These are phyloP conservation scores for Geotrichum restrictum DNA, from an alignment of 1,139 yeast species.

Conservation along the genomic window DNA sequence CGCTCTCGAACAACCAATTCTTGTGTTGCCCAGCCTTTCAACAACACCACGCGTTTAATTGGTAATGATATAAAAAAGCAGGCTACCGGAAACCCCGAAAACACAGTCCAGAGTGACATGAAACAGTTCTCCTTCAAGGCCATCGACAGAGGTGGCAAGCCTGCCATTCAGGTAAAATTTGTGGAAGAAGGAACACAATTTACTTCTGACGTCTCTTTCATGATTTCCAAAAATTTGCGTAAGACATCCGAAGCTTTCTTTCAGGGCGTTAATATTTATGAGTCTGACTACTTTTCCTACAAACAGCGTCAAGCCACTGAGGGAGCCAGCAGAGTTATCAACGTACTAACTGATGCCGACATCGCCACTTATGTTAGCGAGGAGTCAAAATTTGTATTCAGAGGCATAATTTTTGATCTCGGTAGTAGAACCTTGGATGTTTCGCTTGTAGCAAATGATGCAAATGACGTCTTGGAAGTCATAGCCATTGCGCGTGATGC, in stretches of 20 bases:
- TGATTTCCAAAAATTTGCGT: slow-evolving; percentile 93
- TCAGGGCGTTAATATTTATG: slow-evolving; percentile 87
- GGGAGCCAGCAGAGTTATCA: slow-evolving; percentile 94
- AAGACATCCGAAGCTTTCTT: slow-evolving; percentile 92
- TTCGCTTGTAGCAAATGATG: slow-evolving; percentile 90
- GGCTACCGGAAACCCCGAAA: slow-evolving; percentile 94
- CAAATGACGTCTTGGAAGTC: slow-evolving; percentile 98
- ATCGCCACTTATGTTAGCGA: slow-evolving; percentile 96
- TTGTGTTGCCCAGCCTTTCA: slow-evolving; percentile 96
- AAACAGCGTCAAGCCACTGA: slow-evolving; percentile 96
- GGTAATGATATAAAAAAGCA: slow-evolving; percentile 99
- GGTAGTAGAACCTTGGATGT: slow-evolving; percentile 99
- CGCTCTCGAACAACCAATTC: too few species aligned
- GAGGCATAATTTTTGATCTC: slow-evolving; percentile 85
- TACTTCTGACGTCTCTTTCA: slow-evolving; percentile 94
- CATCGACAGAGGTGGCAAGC: slow-evolving; percentile 79
- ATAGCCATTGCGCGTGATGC: slow-evolving; percentile 99
- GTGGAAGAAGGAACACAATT: slow-evolving; percentile 88
- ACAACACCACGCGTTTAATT: slow-evolving; percentile 90
- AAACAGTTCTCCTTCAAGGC: slow-evolving; percentile 97
- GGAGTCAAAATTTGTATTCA: slow-evolving; percentile 81
- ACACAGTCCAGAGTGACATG: slow-evolving; percentile 91
- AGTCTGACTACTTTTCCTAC: slow-evolving; percentile 92
- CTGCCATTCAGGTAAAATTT: slow-evolving; percentile 86
- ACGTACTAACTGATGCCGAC: slow-evolving; percentile 97